These are phyloP conservation scores for Nicotiana benthamiana DNA, from an alignment of 257 asterid species.

Conservation along the genomic window DNA sequence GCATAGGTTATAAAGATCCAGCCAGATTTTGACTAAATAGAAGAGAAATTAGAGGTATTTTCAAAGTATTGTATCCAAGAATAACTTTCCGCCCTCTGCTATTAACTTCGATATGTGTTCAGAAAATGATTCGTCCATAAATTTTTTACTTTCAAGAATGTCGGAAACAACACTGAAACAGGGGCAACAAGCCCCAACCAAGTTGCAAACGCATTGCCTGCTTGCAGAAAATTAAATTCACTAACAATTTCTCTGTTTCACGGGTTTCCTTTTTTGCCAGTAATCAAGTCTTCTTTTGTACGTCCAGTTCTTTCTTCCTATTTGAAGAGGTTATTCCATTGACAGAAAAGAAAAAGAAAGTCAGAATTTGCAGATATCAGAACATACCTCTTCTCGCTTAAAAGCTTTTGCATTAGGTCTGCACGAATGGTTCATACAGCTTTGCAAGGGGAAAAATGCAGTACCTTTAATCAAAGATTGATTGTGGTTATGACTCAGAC, in stretches of 20 bases:
- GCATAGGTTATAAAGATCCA: background rate
- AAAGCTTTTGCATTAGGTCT: conserved; percentile 85
- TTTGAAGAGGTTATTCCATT: background rate
- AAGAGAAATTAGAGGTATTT: background rate
- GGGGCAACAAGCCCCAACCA: background rate
- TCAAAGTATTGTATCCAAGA: background rate
- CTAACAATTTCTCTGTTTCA: background rate
- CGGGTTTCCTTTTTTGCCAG: background rate
- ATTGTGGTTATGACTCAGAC: background rate
- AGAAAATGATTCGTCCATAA: background rate
- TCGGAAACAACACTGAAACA: background rate
- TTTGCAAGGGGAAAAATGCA: conserved; percentile 84
- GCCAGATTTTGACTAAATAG: background rate
- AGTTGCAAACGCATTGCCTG: background rate
- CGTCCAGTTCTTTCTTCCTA: background rate
- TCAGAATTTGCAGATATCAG: background rate
- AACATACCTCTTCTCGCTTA: conserved; percentile 75
- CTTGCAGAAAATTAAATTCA: background rate
- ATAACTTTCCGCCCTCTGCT: background rate
- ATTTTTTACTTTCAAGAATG: background rate
- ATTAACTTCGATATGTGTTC: background rate
- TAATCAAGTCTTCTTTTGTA: background rate
- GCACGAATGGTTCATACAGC: conserved; percentile 95
- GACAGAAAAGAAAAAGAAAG: background rate
- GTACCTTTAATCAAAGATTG: conserved; percentile 50